Base-by-base conservation (phyloP, 2,329 filamentous ascomycete species). In the Albophoma yamanashiensis region DNA sequence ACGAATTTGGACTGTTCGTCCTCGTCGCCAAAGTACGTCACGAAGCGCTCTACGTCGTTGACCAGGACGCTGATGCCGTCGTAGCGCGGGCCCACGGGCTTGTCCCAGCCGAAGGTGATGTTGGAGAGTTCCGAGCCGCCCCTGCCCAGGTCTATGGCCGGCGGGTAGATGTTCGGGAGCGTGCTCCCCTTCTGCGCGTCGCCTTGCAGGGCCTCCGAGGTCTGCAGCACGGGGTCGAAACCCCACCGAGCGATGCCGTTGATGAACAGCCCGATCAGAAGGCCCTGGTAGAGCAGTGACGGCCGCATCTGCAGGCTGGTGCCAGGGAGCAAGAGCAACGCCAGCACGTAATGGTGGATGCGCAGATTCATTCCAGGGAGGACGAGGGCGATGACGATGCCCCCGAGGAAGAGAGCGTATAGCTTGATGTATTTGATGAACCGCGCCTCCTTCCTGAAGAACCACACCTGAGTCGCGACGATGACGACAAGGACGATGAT, bases 191-290 rank as follows among this genome's bases (percentile, higher is more conserved):
- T 73, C 61, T 86, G 82, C 0, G 83, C 84, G 64, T 89, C 86
- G n/a, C 84, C 86, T 59, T 86, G 85, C 31, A 99, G 75, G 0
- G 86, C 85, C 0, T 74, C 81, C 0, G 89, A 84, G 0, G 94
- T 97, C 74, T 99, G 88, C 20, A 99, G 82, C 55, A 99, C 85
- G 1, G 89, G 82, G 63, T 91, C 92, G 71, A 96, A 99, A 0
- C 92, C 92, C 94, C 94, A 97, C 52, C 93, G 83, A 4, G 92
- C 93, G 62, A 95, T 86, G 58, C 94, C 93, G 70, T 97, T 97
- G 75, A 97, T 87, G 73, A 97, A 97, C 0, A 97, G 81, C 0
- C 94, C 94, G 9, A 97, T 77, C 0, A 99, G 79, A 1, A 99
- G 78, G 14, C 94, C 94, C 72, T 97, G 93, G 69, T 94, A 97